Base-by-base conservation (phyloP, 2,329 filamentous ascomycete species). In the Aspergillus cejpii region DNA sequence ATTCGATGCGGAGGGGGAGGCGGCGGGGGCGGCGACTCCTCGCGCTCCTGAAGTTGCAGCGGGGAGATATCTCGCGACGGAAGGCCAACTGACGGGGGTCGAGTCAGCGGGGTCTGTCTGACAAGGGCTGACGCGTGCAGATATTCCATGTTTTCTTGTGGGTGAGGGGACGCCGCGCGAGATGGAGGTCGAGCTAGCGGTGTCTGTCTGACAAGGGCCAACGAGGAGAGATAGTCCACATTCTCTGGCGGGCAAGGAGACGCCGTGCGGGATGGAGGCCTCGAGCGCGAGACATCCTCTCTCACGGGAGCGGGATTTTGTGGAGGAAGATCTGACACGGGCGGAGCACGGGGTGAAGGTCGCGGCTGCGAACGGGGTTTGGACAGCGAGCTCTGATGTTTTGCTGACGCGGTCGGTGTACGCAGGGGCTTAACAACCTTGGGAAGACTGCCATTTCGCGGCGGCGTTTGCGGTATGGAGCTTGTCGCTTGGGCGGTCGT, bases 21-120 rank as follows among this genome's bases (percentile, higher is more conserved):
- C 0, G 90, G 89, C 2, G 88, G 83, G 1, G 89, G 88, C 6
- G 89, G 88, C 14, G 88, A 87, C 6, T 85, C 84, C 15, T 79
- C 80, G 31, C 78, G 76, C 28, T 71, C 69, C 36, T 73, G 61
- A 8, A 71, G 68, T 59, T 45, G 60, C 41, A 55, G 56, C 3
- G 59, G 59, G 23, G 58, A 58, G 5, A 60, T 51, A 39, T 57
- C 55, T 27, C 52, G 51, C 20, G 59, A 56, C 5, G 57, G 45
- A 15, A 44, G 36, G 11, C 44, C 48, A 20, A n/a, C 31, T 34
- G 31, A 34, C 14, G 31, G 31, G 17, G 31, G 31, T 20, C 31
- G 31, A 34, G 31, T 15, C 17, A 34, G 7, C 10, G 31, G 31
- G 15, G 31, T 43, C 24, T 54, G 49, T 23, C 39, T 48, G 24